Evolutionary conservation across 768 basidiomycete genomes (phyloP).

Genomic region (Pholiota conissans): DNA sequence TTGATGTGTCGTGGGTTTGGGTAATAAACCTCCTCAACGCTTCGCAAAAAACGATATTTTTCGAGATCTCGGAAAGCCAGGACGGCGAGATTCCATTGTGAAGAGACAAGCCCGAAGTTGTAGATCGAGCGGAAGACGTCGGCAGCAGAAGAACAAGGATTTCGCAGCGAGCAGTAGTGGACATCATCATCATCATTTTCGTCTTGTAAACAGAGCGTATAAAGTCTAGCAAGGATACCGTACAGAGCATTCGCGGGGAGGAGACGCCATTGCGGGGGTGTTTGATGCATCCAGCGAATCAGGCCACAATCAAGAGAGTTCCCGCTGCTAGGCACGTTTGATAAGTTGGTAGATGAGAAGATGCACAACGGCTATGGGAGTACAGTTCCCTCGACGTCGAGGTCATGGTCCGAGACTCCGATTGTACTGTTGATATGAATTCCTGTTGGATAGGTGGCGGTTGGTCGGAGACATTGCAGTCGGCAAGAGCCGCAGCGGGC

Average conservation of each 20-base stretch:
- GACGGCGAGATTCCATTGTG: neutral
- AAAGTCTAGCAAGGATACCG: neutral
- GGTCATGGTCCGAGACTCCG: too few species aligned
- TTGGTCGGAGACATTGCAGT: too few species aligned
- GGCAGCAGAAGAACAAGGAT: conserved; percentile 1
- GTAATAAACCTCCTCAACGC: conserved; percentile 16
- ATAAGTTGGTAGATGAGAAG: too few species aligned
- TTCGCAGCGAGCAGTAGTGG: conserved; percentile 13
- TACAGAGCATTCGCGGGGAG: neutral
- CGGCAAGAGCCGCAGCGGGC: too few species aligned
- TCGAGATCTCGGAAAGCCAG: neutral
- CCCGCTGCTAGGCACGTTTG: too few species aligned
- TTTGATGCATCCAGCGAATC: too few species aligned
- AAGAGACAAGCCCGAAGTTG: neutral
- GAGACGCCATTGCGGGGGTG: neutral
- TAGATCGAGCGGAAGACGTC: neutral
- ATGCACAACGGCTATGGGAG: too few species aligned
- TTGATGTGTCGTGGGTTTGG: conserved; percentile 33
- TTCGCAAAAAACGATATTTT: neutral
- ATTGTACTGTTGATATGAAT: too few species aligned
- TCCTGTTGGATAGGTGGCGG: too few species aligned
- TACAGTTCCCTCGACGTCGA: too few species aligned
- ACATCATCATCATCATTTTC: too few species aligned
- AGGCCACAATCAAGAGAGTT: too few species aligned
- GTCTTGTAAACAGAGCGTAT: neutral